Percentiles rank a stretch among this genome's conserved stretches.
Evolutionary conservation across 2,329 filamentous ascomycete species (phyloP).

Genomic region (Colletotrichum sp.): DNA sequence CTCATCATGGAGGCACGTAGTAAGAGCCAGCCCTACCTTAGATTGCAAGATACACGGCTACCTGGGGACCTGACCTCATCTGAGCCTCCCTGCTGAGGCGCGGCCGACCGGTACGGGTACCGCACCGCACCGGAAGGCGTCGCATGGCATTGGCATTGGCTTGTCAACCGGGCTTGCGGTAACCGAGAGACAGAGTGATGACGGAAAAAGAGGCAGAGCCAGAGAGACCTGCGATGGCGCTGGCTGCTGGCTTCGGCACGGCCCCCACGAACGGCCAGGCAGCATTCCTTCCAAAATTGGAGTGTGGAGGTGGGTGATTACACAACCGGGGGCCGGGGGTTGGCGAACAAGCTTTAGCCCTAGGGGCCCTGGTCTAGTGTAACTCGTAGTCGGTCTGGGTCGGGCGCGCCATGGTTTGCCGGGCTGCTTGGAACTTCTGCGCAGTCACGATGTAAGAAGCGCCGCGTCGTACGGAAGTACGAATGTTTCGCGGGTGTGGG

Average conservation of each 20-base stretch:
- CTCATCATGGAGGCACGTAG: slow-evolving; percentile 10
- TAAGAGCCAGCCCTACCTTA: slow-evolving; percentile 3
- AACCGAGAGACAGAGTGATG: neutral
- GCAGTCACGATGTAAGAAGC: neutral
- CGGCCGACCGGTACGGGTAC: slow-evolving; percentile 3
- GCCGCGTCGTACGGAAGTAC: neutral
- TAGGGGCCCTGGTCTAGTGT: neutral
- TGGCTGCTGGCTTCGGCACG: slow-evolving; percentile 6
- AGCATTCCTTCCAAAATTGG: slow-evolving; percentile 16
- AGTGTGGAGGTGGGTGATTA: neutral
- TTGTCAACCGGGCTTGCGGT: neutral
- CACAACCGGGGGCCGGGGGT: neutral
- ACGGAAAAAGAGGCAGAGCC: neutral
- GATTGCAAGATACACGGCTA: neutral
- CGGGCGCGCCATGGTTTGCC: neutral
- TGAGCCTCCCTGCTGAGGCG: slow-evolving; percentile 4
- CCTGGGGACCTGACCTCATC: neutral
- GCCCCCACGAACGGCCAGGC: slow-evolving; percentile 16
- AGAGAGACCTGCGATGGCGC: neutral
- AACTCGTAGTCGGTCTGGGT: neutral
- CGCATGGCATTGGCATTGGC: neutral
- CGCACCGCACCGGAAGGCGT: neutral
- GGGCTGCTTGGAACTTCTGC: neutral
- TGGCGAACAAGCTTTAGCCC: slow-evolving; percentile 6
- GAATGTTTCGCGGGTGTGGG: neutral